Base-by-base conservation (phyloP, 2,329 filamentous ascomycete species). In the Fusarium praegraminearum region DNA sequence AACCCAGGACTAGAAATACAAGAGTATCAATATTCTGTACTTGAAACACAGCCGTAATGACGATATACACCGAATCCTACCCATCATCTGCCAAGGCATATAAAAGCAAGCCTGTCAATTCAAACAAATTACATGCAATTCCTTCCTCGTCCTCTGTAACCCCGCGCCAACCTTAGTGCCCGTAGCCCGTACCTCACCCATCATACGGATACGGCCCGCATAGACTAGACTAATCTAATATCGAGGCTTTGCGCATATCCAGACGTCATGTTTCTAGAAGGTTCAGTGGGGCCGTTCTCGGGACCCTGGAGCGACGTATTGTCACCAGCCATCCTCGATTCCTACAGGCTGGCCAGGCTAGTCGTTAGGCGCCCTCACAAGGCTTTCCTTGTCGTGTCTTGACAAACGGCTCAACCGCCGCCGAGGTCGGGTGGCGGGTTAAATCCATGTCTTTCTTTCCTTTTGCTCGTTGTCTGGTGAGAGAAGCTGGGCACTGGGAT, bases 201-300 rank as follows among this genome's bases (percentile, higher is more conserved):
- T 11, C 35, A 38, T 38, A 40, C 36, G 36, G 36, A 54, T 49
- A 47, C 66, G 57, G 63, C 61, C 62, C 60, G 50, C 53, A 43
- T 38, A 46, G 36, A 40, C 36, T 40, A 60, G 51, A 44, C 65
- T 45, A 67, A 52, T 51, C 68, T 43, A 57, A 57, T 78, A 79
- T 65, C 77, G 80, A 71, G 77, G 76, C 51, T 53, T 75, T 82
- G 79, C 78, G 77, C 50, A 66, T 80, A 81, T 64, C 58, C 70
- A 62, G 57, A 72, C 56, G 70, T 58, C 73, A 74, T 65, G 44
- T 40, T 82, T 83, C 81, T 81, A 81, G 81, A 83, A 83, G 79
- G 72, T 83, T 83, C 81, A 79, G 80, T 82, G 81, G 80, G 78
- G 73, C 76, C 41, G 47, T 35, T 11, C 45, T 26, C 38, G 54